Evolutionary conservation across 2,329 filamentous ascomycete species (phyloP).

Genomic region (Sclerotinia trifoliorum): DNA sequence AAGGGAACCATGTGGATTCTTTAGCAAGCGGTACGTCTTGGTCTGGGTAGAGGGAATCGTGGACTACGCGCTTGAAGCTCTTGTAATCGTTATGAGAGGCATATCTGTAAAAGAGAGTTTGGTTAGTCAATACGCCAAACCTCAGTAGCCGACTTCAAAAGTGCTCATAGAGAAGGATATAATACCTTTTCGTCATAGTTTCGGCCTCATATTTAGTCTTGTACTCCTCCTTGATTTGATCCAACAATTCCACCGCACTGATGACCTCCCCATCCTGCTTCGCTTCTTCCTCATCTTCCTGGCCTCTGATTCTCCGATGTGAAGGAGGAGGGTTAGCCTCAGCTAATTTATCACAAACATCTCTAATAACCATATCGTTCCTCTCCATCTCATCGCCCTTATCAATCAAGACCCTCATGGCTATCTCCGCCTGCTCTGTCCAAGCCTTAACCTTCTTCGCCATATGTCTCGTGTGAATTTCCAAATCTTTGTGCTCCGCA

Average conservation of each 20-base stretch:
- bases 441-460: constrained; percentile 49
- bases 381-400: constrained; percentile 46
- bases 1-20: constrained; percentile 60
- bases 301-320: constrained; percentile 13
- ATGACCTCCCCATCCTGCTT: constrained; percentile 43
- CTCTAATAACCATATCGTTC: constrained; percentile 34
- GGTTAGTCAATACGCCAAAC: constrained; percentile 15
- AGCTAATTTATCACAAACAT: constrained; percentile 38
- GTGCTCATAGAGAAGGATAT: not conserved
- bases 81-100: constrained; percentile 59
- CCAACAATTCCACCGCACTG: constrained; percentile 42
- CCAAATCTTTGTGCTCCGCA: constrained; percentile 40
- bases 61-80: constrained; percentile 59
- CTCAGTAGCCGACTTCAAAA: not conserved
- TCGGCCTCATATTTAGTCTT: constrained; percentile 41
- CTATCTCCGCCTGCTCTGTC: constrained; percentile 56
- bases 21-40: constrained; percentile 52
- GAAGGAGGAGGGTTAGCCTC: constrained; percentile 34
- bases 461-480: constrained; percentile 44
- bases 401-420: constrained; percentile 59
- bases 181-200: constrained; percentile 45
- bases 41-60: constrained; percentile 57
- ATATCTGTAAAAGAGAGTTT: constrained; percentile 46
- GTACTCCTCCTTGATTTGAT: constrained; percentile 41
- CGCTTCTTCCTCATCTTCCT: constrained; percentile 41